phyloP scores from a whole-genome alignment of 2,329 filamentous ascomycete species.

The Penicillium sp. region DNA sequence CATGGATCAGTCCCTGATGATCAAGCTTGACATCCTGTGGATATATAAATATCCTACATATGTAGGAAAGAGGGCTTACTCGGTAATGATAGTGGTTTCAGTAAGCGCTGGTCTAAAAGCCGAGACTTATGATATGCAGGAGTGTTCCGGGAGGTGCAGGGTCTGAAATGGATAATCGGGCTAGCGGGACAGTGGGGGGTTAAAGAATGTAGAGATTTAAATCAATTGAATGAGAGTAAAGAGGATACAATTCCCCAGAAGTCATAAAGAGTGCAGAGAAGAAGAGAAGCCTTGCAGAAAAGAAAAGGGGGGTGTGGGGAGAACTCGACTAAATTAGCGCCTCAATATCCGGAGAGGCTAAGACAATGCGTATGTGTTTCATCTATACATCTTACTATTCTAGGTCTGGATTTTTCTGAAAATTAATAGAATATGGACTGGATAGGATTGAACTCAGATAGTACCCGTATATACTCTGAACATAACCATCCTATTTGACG shows the following conservation, averaged over 20 bases:
- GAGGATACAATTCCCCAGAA: not conserved
- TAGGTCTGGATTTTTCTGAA: not conserved
- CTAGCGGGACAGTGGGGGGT: not conserved
- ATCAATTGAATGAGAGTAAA: not conserved
- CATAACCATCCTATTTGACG: not conserved
- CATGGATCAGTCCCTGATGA: slow-evolving; percentile 3
- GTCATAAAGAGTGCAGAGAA: not conserved
- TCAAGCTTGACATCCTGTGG: not conserved
- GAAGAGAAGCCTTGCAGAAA: slow-evolving; percentile 9
- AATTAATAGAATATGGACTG: not conserved
- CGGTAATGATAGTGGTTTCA: not conserved
- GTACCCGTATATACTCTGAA: not conserved
- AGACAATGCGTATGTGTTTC: slow-evolving; percentile 1
- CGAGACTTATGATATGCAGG: not conserved
- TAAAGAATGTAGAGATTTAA: slow-evolving; percentile 1
- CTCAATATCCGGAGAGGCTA: not conserved
- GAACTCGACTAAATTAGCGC: slow-evolving; percentile 1
- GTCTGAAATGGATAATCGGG: not conserved
- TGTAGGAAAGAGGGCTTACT: not conserved
- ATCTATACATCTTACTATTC: not conserved
- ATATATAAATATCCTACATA: not conserved
- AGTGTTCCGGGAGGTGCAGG: not conserved
- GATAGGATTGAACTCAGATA: not conserved
- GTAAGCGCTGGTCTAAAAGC: not conserved
- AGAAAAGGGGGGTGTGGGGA: slow-evolving; percentile 5